Percentiles rank a stretch among this genome's conserved stretches.
phyloP scores from a whole-genome alignment of 148 eudicot species.

The Dysphania ambrosioides region DNA sequence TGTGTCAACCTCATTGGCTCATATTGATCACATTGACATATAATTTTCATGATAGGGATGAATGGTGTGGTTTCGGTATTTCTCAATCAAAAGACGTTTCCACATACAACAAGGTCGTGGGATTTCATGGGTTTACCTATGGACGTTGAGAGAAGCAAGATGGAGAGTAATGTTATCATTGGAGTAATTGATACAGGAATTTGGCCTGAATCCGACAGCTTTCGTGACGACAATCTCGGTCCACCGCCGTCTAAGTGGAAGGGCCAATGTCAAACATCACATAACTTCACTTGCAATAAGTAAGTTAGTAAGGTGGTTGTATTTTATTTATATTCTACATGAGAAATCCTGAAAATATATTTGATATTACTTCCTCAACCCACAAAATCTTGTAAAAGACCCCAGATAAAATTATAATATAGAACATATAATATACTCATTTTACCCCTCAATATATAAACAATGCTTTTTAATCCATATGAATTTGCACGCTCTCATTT shows the following conservation, averaged over 20 bases:
- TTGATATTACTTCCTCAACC: no score
- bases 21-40: no score
- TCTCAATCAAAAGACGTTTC: slow-evolving; percentile 23
- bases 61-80: slow-evolving; percentile 47
- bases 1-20: no score
- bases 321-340: no score
- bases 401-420: no score
- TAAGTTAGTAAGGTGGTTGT: no score
- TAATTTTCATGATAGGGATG: slow-evolving; percentile 23
- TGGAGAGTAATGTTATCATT: slow-evolving; percentile 39
- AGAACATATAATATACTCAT: no score
- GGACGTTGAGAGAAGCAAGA: slow-evolving; percentile 12
- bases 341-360: no score
- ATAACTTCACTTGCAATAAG: slow-evolving; percentile 58
- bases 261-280: slow-evolving; percentile 37
- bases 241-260: slow-evolving; percentile 58
- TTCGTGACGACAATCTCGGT: slow-evolving; percentile 34
- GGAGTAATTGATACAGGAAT: slow-evolving; percentile 44
- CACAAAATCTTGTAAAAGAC: no score
- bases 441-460: no score
- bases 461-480: no score
- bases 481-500: no score
- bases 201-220: slow-evolving; percentile 55
- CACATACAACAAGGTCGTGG: slow-evolving; percentile 50
- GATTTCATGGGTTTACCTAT: slow-evolving; percentile 46